A percentile compares a stretch with the other conserved stretches of the same genome.
Evolutionary conservation across 192 early-diverging fungal genomes (phyloP).

Genomic region (Tieghemiomyces parasiticus): DNA sequence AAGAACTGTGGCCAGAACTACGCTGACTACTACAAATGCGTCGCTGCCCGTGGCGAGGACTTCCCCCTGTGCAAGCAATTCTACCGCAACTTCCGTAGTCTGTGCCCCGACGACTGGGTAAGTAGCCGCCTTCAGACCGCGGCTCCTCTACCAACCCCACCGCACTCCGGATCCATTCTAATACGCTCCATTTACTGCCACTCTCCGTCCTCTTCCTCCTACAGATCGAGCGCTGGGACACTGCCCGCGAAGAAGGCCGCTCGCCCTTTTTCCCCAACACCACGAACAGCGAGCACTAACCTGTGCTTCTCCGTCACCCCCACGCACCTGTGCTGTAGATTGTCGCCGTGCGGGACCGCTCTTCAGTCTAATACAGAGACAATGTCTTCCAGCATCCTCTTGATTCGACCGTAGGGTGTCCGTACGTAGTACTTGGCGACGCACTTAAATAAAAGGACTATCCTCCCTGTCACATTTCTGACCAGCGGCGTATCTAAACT

Average conservation of each 20-base stretch:
- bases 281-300: too few relatives aligned
- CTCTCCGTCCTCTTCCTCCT: not conserved
- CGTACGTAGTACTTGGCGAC: too few relatives aligned
- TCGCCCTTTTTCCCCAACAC: conserved; percentile 15
- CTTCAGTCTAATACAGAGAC: too few relatives aligned
- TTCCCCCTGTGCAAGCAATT: conserved; percentile 89
- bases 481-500: too few relatives aligned
- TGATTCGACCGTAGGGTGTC: too few relatives aligned
- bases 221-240: conserved; percentile 33
- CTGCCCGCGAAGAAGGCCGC: conserved; percentile 27
- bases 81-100: conserved; percentile 57
- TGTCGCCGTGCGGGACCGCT: too few relatives aligned
- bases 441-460: too few relatives aligned
- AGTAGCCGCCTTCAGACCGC: too few relatives aligned
- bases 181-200: not conserved
- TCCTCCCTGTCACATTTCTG: too few relatives aligned
- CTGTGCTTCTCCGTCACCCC: too few relatives aligned
- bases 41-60: conserved; percentile 90
- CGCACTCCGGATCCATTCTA: not conserved
- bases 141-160: not conserved
- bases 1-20: conserved; percentile 99
- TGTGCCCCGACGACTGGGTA: conserved; percentile 94
- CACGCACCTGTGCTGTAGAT: too few relatives aligned
- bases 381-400: too few relatives aligned
- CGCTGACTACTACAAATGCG: conserved; percentile 85